Percentiles rank a stretch among this genome's conserved stretches.
Evolutionary conservation across 2,329 filamentous ascomycete genomes (phyloP).

Genomic region (Tothia fuscella): DNA sequence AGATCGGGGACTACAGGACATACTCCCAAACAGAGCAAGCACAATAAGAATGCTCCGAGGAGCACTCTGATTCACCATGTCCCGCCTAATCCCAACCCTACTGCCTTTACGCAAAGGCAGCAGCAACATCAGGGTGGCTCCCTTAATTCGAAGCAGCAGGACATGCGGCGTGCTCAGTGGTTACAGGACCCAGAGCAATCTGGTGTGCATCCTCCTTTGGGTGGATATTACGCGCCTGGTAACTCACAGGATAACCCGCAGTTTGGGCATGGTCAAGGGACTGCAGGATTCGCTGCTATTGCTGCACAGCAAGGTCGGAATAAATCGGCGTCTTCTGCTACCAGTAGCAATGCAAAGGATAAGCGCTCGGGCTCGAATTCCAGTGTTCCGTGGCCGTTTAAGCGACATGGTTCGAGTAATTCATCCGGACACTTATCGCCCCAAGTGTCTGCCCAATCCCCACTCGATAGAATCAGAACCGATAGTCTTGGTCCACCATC

Average conservation of each 20-base stretch:
- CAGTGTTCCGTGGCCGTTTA: not conserved
- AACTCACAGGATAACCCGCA: not conserved
- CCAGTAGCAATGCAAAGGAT: not conserved
- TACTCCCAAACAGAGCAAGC: conserved; percentile 9
- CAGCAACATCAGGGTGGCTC: not conserved
- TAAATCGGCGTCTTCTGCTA: not conserved
- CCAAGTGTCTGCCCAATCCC: not conserved
- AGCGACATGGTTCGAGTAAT: not conserved
- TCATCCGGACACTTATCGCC: not conserved
- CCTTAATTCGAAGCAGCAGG: not conserved
- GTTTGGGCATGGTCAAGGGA: not conserved
- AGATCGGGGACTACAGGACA: conserved; percentile 24
- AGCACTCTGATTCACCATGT: conserved; percentile 8
- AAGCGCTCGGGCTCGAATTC: not conserved
- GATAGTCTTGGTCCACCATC: not conserved
- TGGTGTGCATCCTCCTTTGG: not conserved
- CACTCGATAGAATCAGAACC: not conserved
- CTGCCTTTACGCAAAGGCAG: conserved; percentile 4
- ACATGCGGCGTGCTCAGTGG: not conserved
- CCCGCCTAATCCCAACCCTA: not conserved
- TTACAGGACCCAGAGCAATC: not conserved
- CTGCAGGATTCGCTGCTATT: conserved; percentile 5
- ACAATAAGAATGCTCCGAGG: not conserved
- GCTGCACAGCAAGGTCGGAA: not conserved
- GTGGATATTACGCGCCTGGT: conserved; percentile 5